Conservation (phyloP, 1,139 yeast genomes). For the Suhomyces coccinellae region DNA sequence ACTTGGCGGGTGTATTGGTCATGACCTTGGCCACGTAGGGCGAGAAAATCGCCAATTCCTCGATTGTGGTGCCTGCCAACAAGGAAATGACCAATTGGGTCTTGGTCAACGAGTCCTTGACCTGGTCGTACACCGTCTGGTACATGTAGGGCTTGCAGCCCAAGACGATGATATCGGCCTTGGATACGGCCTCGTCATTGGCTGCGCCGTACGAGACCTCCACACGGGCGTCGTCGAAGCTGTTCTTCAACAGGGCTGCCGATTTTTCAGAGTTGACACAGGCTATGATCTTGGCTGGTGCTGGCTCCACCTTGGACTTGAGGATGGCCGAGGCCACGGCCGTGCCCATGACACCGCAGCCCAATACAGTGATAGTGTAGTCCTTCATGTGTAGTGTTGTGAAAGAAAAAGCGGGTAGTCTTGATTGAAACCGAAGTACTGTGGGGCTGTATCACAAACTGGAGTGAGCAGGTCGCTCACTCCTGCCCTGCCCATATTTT, state of each 20-base stretch:
- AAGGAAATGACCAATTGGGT: conserved; percentile 74
- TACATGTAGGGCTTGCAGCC: conserved; percentile 89
- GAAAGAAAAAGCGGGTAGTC: not conserved
- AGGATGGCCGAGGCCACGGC: conserved; percentile 86
- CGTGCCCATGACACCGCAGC: conserved; percentile 96
- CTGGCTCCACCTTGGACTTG: conserved; percentile 47
- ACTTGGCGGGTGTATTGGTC: conserved; percentile 96
- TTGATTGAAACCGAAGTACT: not conserved
- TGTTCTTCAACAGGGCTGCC: conserved; percentile 44
- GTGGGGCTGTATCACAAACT: not conserved
- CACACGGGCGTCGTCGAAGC: conserved; percentile 37
- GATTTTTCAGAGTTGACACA: conserved; percentile 66
- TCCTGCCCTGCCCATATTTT: not conserved
- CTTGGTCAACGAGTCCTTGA: conserved; percentile 42
- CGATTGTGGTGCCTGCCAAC: conserved; percentile 90
- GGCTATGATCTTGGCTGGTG: conserved; percentile 71
- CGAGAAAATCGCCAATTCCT: conserved; percentile 57
- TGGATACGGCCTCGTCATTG: conserved; percentile 57
- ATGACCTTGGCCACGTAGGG: conserved; percentile 80
- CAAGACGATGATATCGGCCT: conserved; percentile 70
- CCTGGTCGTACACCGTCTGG: conserved; percentile 53
- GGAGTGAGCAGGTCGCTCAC: conserved; percentile 2
- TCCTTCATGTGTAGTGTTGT: conserved; percentile 30
- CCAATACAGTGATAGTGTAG: conserved; percentile 76
- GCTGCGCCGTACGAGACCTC: conserved; percentile 53